Evolutionary conservation across 2,329 filamentous ascomycete genomes (phyloP).

Genomic region (Shiraia sp.): DNA sequence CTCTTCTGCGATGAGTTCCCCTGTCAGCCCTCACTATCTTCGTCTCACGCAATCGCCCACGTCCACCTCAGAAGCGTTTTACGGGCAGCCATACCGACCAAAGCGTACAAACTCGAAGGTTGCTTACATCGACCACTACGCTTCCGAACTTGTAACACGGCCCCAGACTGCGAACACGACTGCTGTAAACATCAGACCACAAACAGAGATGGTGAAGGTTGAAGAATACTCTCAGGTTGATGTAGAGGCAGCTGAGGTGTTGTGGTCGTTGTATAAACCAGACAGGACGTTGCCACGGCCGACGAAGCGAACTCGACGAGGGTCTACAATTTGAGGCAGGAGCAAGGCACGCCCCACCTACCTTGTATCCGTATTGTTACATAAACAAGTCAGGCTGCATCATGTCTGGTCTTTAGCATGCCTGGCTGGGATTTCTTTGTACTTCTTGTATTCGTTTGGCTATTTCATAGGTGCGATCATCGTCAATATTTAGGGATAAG

Average conservation of each 20-base stretch:
- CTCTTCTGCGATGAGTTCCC: conserved; percentile 15
- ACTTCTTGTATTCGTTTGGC: conserved; percentile 6
- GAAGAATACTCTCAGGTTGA: conserved; percentile 21
- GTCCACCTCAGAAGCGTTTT: conserved; percentile 14
- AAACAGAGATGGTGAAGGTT: conserved; percentile 4
- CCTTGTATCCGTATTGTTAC: no score
- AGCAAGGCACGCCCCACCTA: conserved; percentile 3
- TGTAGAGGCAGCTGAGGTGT: conserved; percentile 40
- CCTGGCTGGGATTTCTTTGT: conserved; percentile 17
- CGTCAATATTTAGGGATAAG: neutral
- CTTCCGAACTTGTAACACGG: conserved; percentile 5
- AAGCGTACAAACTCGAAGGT: conserved; percentile 38
- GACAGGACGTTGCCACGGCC: conserved; percentile 24
- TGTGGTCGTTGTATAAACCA: conserved; percentile 36
- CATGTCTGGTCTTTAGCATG: no score
- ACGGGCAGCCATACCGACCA: conserved; percentile 12
- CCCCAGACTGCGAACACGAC: conserved; percentile 7
- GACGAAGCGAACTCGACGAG: conserved; percentile 36
- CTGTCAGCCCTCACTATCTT: conserved; percentile 5
- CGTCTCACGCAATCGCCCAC: conserved; percentile 13
- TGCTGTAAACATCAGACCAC: conserved; percentile 6
- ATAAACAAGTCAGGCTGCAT: no score
- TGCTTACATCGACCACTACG: conserved; percentile 4
- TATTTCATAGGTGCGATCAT: conserved; percentile 1
- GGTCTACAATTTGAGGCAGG: conserved; percentile 19